Percentiles rank a stretch among this genome's conserved stretches.
phyloP scores from a whole-genome alignment of 2,329 filamentous ascomycete species.

The Sclerotinia subarctica region DNA sequence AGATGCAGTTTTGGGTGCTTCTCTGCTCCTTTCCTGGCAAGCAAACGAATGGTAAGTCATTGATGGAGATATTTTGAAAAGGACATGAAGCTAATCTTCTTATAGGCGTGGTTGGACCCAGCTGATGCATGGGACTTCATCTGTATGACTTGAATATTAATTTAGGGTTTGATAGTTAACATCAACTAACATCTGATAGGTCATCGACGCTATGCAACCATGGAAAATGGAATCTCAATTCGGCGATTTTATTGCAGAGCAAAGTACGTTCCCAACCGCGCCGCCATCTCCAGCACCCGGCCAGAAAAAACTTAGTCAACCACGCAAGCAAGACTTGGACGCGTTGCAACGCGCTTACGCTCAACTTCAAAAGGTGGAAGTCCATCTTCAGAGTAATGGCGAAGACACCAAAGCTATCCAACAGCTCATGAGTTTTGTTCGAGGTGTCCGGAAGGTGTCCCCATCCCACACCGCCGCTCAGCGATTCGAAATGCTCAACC shows the following conservation, averaged over 20 bases:
- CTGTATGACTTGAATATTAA: constrained; percentile 54
- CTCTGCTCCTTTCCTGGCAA: constrained; percentile 92
- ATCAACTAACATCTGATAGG: constrained; percentile 48
- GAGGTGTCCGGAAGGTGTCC: constrained; percentile 68
- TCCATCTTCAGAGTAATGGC: constrained; percentile 64
- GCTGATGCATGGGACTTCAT: constrained; percentile 85
- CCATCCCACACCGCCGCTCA: constrained; percentile 70
- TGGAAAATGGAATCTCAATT: constrained; percentile 91
- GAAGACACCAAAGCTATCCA: constrained; percentile 67
- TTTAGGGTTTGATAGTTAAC: constrained; percentile 10
- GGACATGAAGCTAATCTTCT: constrained; percentile 20
- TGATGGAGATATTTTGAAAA: constrained; percentile 30
- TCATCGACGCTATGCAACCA: constrained; percentile 85
- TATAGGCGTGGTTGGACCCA: constrained; percentile 87
- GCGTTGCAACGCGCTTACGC: constrained; percentile 64
- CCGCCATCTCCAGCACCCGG: constrained; percentile 60
- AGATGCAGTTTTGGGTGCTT: constrained; percentile 87
- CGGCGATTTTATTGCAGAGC: constrained; percentile 75
- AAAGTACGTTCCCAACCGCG: constrained; percentile 68
- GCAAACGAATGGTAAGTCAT: constrained; percentile 83
- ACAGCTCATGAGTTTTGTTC: constrained; percentile 69
- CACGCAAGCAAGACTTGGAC: constrained; percentile 67
- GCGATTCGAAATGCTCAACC: constrained; percentile 86
- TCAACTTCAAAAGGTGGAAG: constrained; percentile 65
- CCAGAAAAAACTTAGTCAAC: constrained; percentile 56